Conservation (phyloP, 495 filamentous ascomycete genomes). For the Daldinia caldariorum region DNA sequence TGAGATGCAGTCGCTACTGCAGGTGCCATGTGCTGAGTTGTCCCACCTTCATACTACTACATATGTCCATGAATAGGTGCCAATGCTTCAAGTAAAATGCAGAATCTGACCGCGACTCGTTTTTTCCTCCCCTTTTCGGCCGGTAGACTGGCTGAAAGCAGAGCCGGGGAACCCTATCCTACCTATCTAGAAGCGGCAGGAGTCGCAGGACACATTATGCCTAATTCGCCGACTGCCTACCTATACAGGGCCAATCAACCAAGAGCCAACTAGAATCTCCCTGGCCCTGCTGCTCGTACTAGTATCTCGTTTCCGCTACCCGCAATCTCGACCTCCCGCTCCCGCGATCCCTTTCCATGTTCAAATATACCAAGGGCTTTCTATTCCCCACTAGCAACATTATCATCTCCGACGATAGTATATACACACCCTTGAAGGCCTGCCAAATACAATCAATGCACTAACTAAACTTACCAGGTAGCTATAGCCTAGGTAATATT, state of each 20-base stretch:
- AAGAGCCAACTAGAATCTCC: constrained; percentile 23
- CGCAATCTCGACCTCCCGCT: constrained; percentile 23
- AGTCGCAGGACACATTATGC: constrained; percentile 21
- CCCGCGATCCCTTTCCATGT: constrained; percentile 17
- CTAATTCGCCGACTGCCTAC: constrained; percentile 10
- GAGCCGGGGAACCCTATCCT: constrained; percentile 4
- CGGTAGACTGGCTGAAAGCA: constrained; percentile 1
- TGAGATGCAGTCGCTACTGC: constrained; percentile 43
- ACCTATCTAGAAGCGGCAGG: constrained; percentile 24
- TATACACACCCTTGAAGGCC: not conserved
- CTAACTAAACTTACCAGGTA: not conserved
- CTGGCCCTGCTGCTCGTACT: constrained; percentile 22
- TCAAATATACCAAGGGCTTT: constrained; percentile 20
- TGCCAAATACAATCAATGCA: constrained; percentile 7
- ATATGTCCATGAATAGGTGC: constrained; percentile 12
- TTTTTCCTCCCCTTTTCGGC: constrained; percentile 20
- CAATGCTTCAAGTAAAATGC: constrained; percentile 11
- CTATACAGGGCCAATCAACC: constrained; percentile 3
- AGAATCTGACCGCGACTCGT: constrained; percentile 12
- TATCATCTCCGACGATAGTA: not conserved
- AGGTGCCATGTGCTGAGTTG: constrained; percentile 44
- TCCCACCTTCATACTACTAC: constrained; percentile 38
- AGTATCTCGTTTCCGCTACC: constrained; percentile 16
- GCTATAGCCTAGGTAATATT: not conserved
- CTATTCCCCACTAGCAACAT: not conserved